A percentile compares a stretch with the other conserved stretches of the same genome.
These are phyloP conservation scores for Warburgia ugandensis DNA, from an alignment of 164 flowering plant genomes.

Conservation along the genomic window DNA sequence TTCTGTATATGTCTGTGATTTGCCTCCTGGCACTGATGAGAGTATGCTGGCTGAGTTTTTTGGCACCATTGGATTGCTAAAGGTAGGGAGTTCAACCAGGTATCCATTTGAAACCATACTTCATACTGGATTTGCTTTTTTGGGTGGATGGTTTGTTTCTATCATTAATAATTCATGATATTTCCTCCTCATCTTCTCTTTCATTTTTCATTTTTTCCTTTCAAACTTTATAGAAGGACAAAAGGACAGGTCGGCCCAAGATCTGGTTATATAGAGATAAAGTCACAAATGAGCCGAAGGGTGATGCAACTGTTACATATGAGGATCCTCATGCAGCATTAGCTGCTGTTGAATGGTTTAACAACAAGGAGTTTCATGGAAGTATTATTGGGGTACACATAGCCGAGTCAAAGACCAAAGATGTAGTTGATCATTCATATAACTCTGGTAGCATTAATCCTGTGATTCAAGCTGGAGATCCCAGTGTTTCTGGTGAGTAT, in stretches of 20 bases:
- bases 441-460: constrained; percentile 16
- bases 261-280: constrained; percentile 92
- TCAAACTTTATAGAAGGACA: constrained; percentile 59
- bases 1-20: constrained; percentile 79
- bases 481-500: constrained; percentile 26
- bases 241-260: constrained; percentile 85
- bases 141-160: not conserved
- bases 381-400: constrained; percentile 66
- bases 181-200: not conserved
- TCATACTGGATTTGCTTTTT: constrained; percentile 5
- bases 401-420: constrained; percentile 82
- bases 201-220: constrained; percentile 5
- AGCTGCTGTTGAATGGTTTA: constrained; percentile 99
- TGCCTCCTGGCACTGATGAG: constrained; percentile 95
- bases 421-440: constrained; percentile 25
- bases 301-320: constrained; percentile 97
- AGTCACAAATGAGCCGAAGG: constrained; percentile 87
- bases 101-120: constrained; percentile 13
- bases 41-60: constrained; percentile 88
- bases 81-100: constrained; percentile 56
- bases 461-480: constrained; percentile 25
- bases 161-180: not conserved
- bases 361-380: constrained; percentile 96
- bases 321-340: constrained; percentile 98
- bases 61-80: constrained; percentile 96